Evolutionary conservation across 257 asterid species (phyloP).

Genomic region (Solanum dulcamara): DNA sequence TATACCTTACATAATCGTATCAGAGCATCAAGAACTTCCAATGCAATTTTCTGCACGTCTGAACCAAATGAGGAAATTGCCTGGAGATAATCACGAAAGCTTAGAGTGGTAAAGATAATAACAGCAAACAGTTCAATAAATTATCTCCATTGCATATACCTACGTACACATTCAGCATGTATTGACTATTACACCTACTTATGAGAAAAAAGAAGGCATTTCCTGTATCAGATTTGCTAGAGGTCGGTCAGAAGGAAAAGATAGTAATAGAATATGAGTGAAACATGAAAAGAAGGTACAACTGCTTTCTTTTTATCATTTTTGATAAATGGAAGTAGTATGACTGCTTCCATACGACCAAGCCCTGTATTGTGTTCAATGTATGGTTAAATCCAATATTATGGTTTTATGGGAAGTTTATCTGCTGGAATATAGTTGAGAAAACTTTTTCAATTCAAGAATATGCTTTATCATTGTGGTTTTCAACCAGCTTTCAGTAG

Average conservation of each 20-base stretch:
- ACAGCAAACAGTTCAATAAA: neutral
- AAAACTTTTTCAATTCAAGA: neutral
- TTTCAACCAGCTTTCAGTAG: neutral
- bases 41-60: constrained; percentile 60
- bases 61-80: constrained; percentile 35
- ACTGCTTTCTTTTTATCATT: neutral
- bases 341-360: neutral
- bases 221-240: neutral
- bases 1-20: constrained; percentile 78
- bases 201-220: neutral
- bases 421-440: neutral
- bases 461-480: neutral
- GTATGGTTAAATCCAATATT: neutral
- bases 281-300: neutral
- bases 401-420: neutral
- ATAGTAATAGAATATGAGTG: neutral
- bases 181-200: neutral
- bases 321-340: neutral
- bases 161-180: neutral
- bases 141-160: neutral
- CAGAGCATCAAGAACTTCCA: constrained; percentile 48
- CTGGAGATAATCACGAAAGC: constrained; percentile 23
- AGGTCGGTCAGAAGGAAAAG: neutral
- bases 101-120: constrained; percentile 5
- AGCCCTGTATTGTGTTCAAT: neutral